Conservation (phyloP, 2,329 filamentous ascomycete genomes). For the Cytospora paraplurivora region DNA sequence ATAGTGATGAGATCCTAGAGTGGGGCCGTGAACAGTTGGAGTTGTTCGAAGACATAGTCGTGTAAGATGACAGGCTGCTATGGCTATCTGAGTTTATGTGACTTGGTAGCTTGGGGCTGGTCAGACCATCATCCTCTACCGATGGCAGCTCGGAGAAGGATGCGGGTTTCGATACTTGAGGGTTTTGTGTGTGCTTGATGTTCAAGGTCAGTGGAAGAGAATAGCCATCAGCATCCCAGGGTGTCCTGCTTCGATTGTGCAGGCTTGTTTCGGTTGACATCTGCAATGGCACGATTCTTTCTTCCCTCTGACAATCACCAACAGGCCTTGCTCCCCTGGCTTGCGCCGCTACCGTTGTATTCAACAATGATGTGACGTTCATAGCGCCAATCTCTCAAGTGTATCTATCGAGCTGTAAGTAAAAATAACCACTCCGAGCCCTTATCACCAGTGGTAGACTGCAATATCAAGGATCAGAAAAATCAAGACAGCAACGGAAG, state of each 20-base stretch:
- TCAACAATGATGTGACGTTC: slow-evolving; percentile 47
- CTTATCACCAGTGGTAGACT: background rate
- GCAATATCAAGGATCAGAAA: background rate
- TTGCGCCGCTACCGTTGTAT: slow-evolving; percentile 38
- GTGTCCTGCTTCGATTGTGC: slow-evolving; percentile 44
- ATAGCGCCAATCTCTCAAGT: slow-evolving; percentile 30
- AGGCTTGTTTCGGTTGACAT: slow-evolving; percentile 37
- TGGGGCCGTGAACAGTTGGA: slow-evolving; percentile 49
- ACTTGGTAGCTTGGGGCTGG: slow-evolving; percentile 40
- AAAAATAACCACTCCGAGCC: background rate
- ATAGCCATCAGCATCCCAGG: slow-evolving; percentile 56
- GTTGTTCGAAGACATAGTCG: slow-evolving; percentile 44
- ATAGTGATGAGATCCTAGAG: slow-evolving; percentile 57
- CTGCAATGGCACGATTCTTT: slow-evolving; percentile 9
- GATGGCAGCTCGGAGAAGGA: slow-evolving; percentile 33
- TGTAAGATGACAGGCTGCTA: slow-evolving; percentile 54
- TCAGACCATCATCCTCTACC: slow-evolving; percentile 27
- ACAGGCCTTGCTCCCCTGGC: slow-evolving; percentile 19
- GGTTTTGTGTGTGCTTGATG: slow-evolving; percentile 38
- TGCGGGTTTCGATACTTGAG: slow-evolving; percentile 29
- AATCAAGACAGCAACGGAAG: background rate
- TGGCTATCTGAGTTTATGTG: slow-evolving; percentile 55
- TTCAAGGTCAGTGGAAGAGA: slow-evolving; percentile 48
- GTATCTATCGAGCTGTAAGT: slow-evolving; percentile 18
- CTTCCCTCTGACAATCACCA: slow-evolving; percentile 16